phyloP scores from a whole-genome alignment of 1,139 yeast species.

The Blastobotrys capitulatus region DNA sequence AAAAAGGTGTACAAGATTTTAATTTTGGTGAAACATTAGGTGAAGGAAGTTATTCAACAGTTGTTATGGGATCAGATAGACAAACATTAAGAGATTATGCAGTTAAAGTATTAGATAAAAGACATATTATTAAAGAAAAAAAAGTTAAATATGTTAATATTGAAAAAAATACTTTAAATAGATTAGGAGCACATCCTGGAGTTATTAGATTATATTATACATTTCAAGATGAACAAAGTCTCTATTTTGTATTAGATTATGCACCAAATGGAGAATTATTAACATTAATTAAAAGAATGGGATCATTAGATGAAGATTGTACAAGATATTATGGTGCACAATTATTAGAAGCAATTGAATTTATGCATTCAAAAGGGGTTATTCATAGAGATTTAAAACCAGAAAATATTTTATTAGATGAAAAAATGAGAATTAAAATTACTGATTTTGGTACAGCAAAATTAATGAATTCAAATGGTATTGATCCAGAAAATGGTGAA shows the following conservation, averaged over 20 bases:
- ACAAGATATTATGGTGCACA: constrained; percentile 72
- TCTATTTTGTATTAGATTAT: constrained; percentile 87
- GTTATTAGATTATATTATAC: constrained; percentile 85
- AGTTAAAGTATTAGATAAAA: constrained; percentile 82
- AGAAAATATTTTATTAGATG: constrained; percentile 74
- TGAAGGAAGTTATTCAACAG: constrained; percentile 95
- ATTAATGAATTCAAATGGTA: constrained; percentile 44
- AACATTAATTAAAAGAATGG: constrained; percentile 68
- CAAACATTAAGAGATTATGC: constrained; percentile 76
- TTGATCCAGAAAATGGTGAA: constrained; percentile 36
- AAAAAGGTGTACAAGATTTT: constrained; percentile 69
- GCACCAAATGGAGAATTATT: constrained; percentile 92
- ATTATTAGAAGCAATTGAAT: constrained; percentile 78
- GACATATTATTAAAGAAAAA: constrained; percentile 90
- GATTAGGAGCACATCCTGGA: constrained; percentile 83
- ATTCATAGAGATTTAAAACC: constrained; percentile 95
- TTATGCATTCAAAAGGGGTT: constrained; percentile 77
- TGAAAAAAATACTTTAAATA: constrained; percentile 85
- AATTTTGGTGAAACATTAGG: constrained; percentile 84
- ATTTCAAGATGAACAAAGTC: constrained; percentile 82
- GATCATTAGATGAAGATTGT: constrained; percentile 72
- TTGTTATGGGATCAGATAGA: constrained; percentile 76
- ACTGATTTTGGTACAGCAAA: constrained; percentile 99
- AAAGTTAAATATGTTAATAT: constrained; percentile 95
- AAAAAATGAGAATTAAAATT: constrained; percentile 73